phyloP scores from a whole-genome alignment of 306 rosid species.

The Inga laurina region DNA sequence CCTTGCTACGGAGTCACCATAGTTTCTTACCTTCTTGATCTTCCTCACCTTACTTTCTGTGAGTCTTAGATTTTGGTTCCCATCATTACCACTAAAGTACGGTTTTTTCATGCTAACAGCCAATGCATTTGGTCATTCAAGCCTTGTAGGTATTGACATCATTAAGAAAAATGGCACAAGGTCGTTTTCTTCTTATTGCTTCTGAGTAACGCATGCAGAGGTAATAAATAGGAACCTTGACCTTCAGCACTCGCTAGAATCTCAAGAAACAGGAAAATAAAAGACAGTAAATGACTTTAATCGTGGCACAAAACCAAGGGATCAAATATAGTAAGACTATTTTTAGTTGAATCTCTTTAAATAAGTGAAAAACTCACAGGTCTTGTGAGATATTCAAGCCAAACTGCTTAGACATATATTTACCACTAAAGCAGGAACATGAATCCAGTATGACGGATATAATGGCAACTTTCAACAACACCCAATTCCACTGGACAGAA shows the following conservation, averaged over 20 bases:
- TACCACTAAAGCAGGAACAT: slow-evolving; percentile 30
- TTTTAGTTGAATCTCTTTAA: neutral
- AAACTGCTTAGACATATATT: slow-evolving; percentile 5
- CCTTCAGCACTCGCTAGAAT: neutral
- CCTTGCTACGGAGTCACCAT: neutral
- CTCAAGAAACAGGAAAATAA: neutral
- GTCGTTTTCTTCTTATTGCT: neutral
- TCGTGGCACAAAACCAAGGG: neutral
- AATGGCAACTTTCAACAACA: slow-evolving; percentile 7
- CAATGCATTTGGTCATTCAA: neutral
- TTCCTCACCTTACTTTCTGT: neutral
- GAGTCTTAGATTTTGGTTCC: neutral
- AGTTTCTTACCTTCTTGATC: neutral
- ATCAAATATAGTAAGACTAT: neutral
- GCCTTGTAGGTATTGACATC: neutral
- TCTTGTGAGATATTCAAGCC: neutral
- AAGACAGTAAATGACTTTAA: neutral
- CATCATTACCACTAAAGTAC: neutral
- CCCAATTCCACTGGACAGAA: neutral
- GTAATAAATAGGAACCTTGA: neutral
- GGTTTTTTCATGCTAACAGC: neutral
- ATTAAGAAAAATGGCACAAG: neutral
- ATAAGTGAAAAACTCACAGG: neutral
- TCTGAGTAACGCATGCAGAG: neutral
- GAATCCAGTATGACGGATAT: neutral